Conservation (phyloP, 2,329 filamentous ascomycete genomes). For the Ophiocordyceps camponoti-rufipedis region DNA sequence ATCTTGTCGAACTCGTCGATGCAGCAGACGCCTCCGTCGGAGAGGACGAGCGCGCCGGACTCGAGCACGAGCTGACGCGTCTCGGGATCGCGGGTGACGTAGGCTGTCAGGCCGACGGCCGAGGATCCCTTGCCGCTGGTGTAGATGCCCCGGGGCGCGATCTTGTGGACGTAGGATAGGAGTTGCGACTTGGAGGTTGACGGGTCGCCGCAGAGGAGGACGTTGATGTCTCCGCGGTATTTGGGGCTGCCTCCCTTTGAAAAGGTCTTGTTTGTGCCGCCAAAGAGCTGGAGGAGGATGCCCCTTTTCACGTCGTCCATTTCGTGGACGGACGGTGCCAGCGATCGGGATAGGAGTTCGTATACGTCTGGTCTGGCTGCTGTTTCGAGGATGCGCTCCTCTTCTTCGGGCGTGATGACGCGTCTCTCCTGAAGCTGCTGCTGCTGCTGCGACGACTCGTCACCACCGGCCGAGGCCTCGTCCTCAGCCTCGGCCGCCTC, state of each 20-base stretch:
- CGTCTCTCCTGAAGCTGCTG: slow-evolving; percentile 60
- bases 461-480: neutral
- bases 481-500: slow-evolving; percentile 38
- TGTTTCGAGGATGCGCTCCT: slow-evolving; percentile 80
- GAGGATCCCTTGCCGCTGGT: slow-evolving; percentile 96
- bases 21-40: slow-evolving; percentile 90
- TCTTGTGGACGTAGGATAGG: slow-evolving; percentile 91
- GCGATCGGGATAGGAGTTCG: slow-evolving; percentile 74
- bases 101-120: slow-evolving; percentile 89
- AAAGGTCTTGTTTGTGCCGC: slow-evolving; percentile 66
- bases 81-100: slow-evolving; percentile 94
- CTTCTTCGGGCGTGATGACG: slow-evolving; percentile 73
- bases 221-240: slow-evolving; percentile 92
- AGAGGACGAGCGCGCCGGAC: slow-evolving; percentile 92
- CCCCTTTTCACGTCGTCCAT: slow-evolving; percentile 98
- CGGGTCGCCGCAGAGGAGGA: slow-evolving; percentile 93
- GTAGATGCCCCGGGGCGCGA: slow-evolving; percentile 88
- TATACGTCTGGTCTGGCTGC: slow-evolving; percentile 95
- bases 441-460: neutral
- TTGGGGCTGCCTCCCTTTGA: slow-evolving; percentile 87
- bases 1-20: slow-evolving; percentile 99
- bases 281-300: slow-evolving; percentile 79
- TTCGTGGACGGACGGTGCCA: slow-evolving; percentile 93
- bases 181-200: slow-evolving; percentile 97
- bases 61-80: slow-evolving; percentile 98